Evolutionary conservation across 2,329 filamentous ascomycete species (phyloP), one percentile per base, ranked within the genome.

Genomic region (Polychaeton citri): DNA sequence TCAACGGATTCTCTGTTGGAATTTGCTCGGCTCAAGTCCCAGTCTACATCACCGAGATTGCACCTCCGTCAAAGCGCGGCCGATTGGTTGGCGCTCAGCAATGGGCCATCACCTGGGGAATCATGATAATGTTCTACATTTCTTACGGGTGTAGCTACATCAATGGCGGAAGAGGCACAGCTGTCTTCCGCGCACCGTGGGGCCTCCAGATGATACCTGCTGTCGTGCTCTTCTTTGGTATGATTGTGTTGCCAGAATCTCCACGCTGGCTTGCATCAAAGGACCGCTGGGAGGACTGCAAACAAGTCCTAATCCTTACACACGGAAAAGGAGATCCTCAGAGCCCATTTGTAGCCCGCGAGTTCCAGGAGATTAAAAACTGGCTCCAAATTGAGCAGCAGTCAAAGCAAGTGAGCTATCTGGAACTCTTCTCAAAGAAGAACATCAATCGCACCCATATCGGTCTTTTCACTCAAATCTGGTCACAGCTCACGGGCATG

Each of bases 401-500:
- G 19, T 79, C 83, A 51, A 62, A 72, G 6, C 69, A 85, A 44
- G 78, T 82, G n/a, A 72, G 71, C 5, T 82, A 81, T 51, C 46
- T 73, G 3, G 81, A 87, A 51, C 68, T 88, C 0, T 70, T 87
- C 59, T 71, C 69, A 46, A 79, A 79, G 2, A 62, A 63, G 13
- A 81, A 81, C 74, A 64, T 82, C 51, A 78, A 82, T 59, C 70
- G 79, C 17, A 79, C 76, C 13, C 61, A 75, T 43, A 74, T 81
- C 42, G 79, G 77, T 45, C 51, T 83, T 34, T 81, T 79, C 52
- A 77, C 68, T 1, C 79, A 84, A 58, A 76, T 83, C 45, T 81
- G 79, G 79, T 74, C 69, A 9, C 79, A 84, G 53, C 57, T 84
- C 33, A 81, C 76, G 0, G 79, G 79, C 19, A 82, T 81, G 78